phyloP scores from a whole-genome alignment of 2,329 filamentous ascomycete genomes.

The Monilinia polystroma region DNA sequence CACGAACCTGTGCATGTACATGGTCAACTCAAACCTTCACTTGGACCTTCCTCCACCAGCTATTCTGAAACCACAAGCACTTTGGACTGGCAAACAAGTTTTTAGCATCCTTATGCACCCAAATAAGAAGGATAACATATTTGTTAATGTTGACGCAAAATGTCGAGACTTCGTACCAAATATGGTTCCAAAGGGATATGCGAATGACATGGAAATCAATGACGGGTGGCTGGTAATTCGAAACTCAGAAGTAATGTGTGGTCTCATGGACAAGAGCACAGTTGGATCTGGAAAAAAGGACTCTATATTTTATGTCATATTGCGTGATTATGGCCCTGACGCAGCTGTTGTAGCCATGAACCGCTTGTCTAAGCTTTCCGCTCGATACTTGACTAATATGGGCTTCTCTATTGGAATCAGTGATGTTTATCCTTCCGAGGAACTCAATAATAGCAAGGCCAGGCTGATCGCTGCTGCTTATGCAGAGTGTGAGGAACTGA shows the following conservation, averaged over 20 bases:
- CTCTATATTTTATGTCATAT: slow-evolving; percentile 94
- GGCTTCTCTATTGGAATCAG: slow-evolving; percentile 96
- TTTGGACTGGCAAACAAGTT: slow-evolving; percentile 97
- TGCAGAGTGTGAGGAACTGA: slow-evolving; percentile 76
- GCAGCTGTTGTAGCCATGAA: slow-evolving; percentile 92
- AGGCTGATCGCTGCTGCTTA: slow-evolving; percentile 76
- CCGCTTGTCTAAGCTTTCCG: slow-evolving; percentile 83
- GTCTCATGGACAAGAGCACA: slow-evolving; percentile 95
- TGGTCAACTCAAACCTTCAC: slow-evolving; percentile 77
- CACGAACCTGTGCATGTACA: slow-evolving; percentile 86
- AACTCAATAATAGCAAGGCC: slow-evolving; percentile 71
- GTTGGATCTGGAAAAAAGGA: slow-evolving; percentile 98
- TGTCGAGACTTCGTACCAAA: slow-evolving; percentile 76
- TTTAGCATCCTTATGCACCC: slow-evolving; percentile 91
- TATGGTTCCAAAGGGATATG: slow-evolving; percentile 34
- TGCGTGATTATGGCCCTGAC: slow-evolving; percentile 90
- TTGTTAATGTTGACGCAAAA: slow-evolving; percentile 90
- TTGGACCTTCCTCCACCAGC: slow-evolving; percentile 86
- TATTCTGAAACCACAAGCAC: slow-evolving; percentile 76
- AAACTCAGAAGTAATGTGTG: slow-evolving; percentile 97
- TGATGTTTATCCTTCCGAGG: slow-evolving; percentile 82
- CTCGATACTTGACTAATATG: slow-evolving; percentile 81
- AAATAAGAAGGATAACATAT: slow-evolving; percentile 76
- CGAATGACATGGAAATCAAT: slow-evolving; percentile 72
- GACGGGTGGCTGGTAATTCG: slow-evolving; percentile 91